Conservation (phyloP, 192 early-diverging fungal genomes). For the Coemansia aciculifera region DNA sequence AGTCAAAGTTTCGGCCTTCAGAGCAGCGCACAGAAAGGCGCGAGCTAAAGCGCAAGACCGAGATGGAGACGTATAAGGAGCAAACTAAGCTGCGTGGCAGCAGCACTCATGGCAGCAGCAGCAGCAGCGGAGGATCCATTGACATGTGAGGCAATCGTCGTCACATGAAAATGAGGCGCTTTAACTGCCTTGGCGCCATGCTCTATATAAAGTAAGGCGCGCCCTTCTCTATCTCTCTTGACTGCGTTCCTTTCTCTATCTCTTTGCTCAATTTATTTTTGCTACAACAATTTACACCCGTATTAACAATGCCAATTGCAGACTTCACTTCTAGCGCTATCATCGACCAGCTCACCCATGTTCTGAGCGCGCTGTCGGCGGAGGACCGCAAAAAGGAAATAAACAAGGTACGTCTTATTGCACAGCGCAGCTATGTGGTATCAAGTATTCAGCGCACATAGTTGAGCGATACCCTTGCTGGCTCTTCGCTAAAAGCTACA, state of each 20-base stretch:
- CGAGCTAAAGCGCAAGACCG: slow-evolving; percentile 44
- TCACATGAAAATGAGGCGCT: slow-evolving; percentile 1
- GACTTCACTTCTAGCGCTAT: slow-evolving; percentile 49
- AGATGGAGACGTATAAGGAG: slow-evolving; percentile 32
- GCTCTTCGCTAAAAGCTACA: neutral
- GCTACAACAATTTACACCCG: neutral
- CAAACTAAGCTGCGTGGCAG: neutral
- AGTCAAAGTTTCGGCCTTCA: slow-evolving; percentile 50
- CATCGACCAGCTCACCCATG: slow-evolving; percentile 44
- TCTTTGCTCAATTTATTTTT: slow-evolving; percentile 1
- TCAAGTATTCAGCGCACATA: too few relatives aligned
- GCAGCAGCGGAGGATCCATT: neutral
- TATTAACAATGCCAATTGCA: slow-evolving; percentile 31
- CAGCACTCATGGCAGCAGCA: neutral
- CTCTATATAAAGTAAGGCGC: neutral
- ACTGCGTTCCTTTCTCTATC: neutral
- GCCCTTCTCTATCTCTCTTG: slow-evolving; percentile 1
- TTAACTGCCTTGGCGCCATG: neutral
- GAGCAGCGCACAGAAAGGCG: slow-evolving; percentile 33
- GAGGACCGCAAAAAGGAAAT: slow-evolving; percentile 53
- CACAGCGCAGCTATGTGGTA: too few relatives aligned
- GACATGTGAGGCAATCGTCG: neutral
- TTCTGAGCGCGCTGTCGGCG: slow-evolving; percentile 34
- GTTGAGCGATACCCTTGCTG: neutral
- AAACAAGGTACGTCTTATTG: slow-evolving; percentile 5